A percentile compares a stretch with the other conserved stretches of the same genome.
phyloP scores from a whole-genome alignment of 169 alveolate species.

The Cryptosporidium xiaoi region DNA sequence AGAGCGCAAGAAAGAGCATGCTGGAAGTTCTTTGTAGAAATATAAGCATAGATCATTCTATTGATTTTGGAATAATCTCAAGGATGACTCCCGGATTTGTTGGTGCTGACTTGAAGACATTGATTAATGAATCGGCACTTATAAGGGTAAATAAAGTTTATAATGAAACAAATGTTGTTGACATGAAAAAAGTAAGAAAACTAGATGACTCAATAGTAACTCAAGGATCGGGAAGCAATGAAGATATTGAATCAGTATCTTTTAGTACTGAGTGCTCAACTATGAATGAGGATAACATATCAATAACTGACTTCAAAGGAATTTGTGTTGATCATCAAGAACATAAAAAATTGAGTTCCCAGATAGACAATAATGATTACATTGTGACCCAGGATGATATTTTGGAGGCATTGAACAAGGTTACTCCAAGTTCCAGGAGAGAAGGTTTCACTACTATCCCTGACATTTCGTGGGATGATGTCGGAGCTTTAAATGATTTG shows the following conservation, averaged over 20 bases:
- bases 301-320: neutral
- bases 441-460: constrained; percentile 97
- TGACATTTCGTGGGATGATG: constrained; percentile 94
- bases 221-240: neutral
- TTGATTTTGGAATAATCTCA: constrained; percentile 46
- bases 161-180: neutral
- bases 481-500: constrained; percentile 93
- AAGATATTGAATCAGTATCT: neutral
- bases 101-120: constrained; percentile 90
- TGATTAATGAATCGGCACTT: constrained; percentile 90
- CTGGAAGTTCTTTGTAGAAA: constrained; percentile 82
- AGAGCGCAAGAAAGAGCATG: constrained; percentile 77
- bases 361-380: neutral
- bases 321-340: neutral
- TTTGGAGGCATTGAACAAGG: constrained; percentile 84
- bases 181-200: neutral
- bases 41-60: constrained; percentile 79
- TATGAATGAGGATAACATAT: neutral
- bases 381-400: constrained; percentile 87
- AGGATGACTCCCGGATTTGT: constrained; percentile 92
- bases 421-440: constrained; percentile 93
- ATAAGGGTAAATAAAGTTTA: constrained; percentile 41
- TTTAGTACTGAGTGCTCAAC: neutral
- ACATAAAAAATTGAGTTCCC: neutral
- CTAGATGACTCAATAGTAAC: neutral